Base-by-base conservation (phyloP, 352 stramenopile species). In the Elongisporangium senticosum region DNA sequence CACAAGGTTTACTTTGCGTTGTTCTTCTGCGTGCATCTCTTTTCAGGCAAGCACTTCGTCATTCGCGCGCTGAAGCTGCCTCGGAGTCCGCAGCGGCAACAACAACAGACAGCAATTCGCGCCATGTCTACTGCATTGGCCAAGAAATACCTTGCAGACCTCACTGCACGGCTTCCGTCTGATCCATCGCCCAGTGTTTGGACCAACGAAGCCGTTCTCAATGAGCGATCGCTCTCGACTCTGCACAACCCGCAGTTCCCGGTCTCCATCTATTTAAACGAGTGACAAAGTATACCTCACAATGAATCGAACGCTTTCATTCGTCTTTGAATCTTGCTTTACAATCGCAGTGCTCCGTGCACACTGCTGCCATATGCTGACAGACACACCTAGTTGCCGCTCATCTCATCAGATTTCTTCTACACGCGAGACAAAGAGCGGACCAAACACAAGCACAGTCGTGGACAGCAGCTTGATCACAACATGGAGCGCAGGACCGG, bases 381-480 rank as follows among this genome's bases (percentile, higher is more conserved):
- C 33, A 43, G 11, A 43, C 33, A 43, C 33, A 43, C 8, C 33
- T 43, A 43, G 7, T 43, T 43, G 33, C 33, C 13, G 33, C 1
- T 43, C 13, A 43, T 43, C 33, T 43, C 13, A 4, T 43, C 17
- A 43, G 33, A 17, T 4, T 1, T 17, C 53, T 49, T 71, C 75
- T 51, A 91, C 71, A 26, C 84, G 83, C 33, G 83, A 90, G 23
- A 97, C 87, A 62, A 98, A 98, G 6, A 98, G 72, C 47, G 92
- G 90, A 0, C 88, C 91, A 51, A 97, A 93, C 28, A 98, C 93
- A 14, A 98, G 74, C 65, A 97, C 90, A 5, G 89, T 98, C 40
- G 89, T 98, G 24, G 90, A 96, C 68, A 99, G 80, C 22, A 99
- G 64, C 79, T 99, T 99, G 75, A 99, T 99, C 53, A 99, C 82